Evolutionary conservation across 352 stramenopile genomes (phyloP).

Genomic region (Achlya hypogyna): DNA sequence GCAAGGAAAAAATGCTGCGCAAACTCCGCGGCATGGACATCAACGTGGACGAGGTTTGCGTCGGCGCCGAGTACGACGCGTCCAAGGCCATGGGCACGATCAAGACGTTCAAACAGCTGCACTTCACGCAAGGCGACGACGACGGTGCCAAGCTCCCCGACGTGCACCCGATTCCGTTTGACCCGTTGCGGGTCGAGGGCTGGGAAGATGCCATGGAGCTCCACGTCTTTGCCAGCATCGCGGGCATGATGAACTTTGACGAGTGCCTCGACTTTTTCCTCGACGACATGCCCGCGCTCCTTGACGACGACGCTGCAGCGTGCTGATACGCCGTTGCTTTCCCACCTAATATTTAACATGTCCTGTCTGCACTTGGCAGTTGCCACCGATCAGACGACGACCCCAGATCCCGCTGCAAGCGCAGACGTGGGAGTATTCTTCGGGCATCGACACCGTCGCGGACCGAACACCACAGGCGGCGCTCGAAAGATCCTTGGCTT

Average conservation of each 20-base stretch:
- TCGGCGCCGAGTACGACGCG: background rate
- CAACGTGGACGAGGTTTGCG: background rate
- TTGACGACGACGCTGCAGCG: background rate
- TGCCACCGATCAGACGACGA: no score
- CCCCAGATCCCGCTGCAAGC: no score
- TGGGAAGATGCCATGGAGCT: background rate
- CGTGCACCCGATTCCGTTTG: slow-evolving; percentile 1
- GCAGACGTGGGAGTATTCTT: no score
- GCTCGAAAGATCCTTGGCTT: background rate
- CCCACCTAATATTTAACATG: no score
- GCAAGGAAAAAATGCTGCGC: slow-evolving; percentile 34
- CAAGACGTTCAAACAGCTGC: slow-evolving; percentile 5
- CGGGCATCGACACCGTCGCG: no score
- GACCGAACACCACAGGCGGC: no score
- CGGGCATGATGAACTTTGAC: slow-evolving; percentile 3
- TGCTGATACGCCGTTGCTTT: no score
- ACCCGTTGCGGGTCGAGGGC: background rate
- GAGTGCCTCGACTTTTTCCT: slow-evolving; percentile 6
- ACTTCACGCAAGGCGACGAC: background rate
- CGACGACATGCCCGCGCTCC: background rate
- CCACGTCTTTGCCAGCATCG: background rate
- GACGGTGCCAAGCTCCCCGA: background rate
- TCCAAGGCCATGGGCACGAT: slow-evolving; percentile 6
- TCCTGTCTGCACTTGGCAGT: no score
- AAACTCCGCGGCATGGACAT: background rate